Evolutionary conservation across 2,329 filamentous ascomycete genomes (phyloP).

Genomic region (Trichoderma aggressivum): DNA sequence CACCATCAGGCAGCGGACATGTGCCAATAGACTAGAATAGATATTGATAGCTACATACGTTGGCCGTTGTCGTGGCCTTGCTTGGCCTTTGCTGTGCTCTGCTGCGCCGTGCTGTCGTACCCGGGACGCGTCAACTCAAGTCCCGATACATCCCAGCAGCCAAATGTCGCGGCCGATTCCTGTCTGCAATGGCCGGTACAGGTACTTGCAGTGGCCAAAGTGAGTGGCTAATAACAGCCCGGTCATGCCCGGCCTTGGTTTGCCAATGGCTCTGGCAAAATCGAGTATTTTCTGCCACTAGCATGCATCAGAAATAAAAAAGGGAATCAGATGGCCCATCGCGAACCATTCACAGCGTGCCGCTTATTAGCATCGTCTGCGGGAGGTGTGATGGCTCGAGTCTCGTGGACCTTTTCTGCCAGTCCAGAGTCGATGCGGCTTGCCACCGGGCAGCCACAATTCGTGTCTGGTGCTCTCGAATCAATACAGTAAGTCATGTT

Average conservation of each 20-base stretch:
- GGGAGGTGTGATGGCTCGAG: slow-evolving; percentile 11
- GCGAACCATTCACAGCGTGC: slow-evolving; percentile 12
- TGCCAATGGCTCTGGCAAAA: slow-evolving; percentile 4
- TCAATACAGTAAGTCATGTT: neutral
- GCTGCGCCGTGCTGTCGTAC: neutral
- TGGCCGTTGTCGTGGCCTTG: neutral
- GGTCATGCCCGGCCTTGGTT: slow-evolving; percentile 4
- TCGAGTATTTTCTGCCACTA: slow-evolving; percentile 10
- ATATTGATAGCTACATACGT: neutral
- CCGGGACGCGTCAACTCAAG: neutral
- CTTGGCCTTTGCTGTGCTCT: neutral
- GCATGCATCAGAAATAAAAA: neutral
- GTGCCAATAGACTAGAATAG: neutral
- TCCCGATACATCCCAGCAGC: neutral
- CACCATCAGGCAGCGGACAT: neutral
- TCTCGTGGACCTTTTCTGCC: neutral
- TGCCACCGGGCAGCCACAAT: slow-evolving; percentile 20
- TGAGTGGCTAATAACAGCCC: neutral
- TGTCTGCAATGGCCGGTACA: neutral
- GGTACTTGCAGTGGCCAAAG: neutral
- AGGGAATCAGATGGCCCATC: slow-evolving; percentile 12
- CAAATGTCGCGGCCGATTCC: neutral
- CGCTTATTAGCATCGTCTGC: neutral
- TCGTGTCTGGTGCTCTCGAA: neutral
- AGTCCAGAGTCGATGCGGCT: neutral